Evolutionary conservation across 1,284 basidiomycete species (phyloP), one percentile per base, ranked within the genome.

Genomic region (Gymnopus androsaceus): DNA sequence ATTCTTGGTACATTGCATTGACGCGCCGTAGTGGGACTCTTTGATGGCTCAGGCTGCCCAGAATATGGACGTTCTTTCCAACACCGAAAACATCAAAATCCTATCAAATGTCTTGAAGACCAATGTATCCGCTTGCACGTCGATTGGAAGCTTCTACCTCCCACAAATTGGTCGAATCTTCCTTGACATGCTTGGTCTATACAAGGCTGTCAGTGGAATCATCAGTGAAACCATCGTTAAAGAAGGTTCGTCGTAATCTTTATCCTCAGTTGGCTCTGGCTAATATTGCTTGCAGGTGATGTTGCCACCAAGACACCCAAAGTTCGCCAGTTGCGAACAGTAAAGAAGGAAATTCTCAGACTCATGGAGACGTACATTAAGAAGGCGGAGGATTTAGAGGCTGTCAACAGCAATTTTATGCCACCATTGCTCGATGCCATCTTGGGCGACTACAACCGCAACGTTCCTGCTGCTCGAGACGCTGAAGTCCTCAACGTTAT

Each of bases 271-370:
- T 21, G 27, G 30, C 49, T 46, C 12, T 30, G 27, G 17, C 58
- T 17, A 31, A 63, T 47, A 42, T 42, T 40, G 51, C 37, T 55
- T 56, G 30, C 56, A 93, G 94, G 95, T 40, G 74, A 87, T 38
- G 88, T 99, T 65, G 95, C 96, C 2, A 98, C 97, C 27, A 97
- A 97, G 76, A 99, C 96, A 3, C 96, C 96, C 4, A 97, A 97
- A 82, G 87, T 99, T 63, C 87, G 97, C 61, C 89, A 94, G 60
- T 77, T 99, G 57, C 84, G 97, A 54, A 98, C 97, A 4, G 96
- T 99, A 69, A 99, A 99, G 79, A 99, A 99, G 78, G 97, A 99
- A 73, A 95, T 99, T 50, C 75, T 99, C 64, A 95, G 94, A 73
- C 75, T 97, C 54, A 95, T 99, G 81, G 97, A 99, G 74, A 98